Base-by-base conservation (phyloP, 129 eudicot species). In the Arctium minus region DNA sequence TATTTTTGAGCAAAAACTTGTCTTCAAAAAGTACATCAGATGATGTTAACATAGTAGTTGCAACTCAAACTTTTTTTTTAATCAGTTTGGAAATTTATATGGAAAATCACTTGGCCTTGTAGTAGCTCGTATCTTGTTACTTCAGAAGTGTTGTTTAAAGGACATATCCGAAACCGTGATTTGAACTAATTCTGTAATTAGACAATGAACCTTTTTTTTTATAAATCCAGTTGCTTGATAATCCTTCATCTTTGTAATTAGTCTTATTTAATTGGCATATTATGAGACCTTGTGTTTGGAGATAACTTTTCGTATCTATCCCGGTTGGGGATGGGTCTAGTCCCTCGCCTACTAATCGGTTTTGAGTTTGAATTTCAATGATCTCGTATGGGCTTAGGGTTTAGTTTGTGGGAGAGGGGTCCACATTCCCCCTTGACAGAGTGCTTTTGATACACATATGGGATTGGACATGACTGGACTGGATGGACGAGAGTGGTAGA, bases 1-100 rank as follows among this genome's bases (percentile, higher is more conserved):
- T 79, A 83, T 62, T 33, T 71, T 74, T 84, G 46, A 73, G 84
- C 83, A 74, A 74, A 83, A 65, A 73, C 79, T 60, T 84, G 86
- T 82, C 48, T 17, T 69, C 71, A n/a, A 33, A 39, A 84, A 73
- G 32, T 81, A 74, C 70, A 65, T 84, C 70, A 74, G 67, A 79
- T 78, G 83, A 39, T 78, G 79, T 79, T 73, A 73, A 74, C 75
- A 68, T 84, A 84, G 60, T 84, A 79, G 84, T 64, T 73, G 65
- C 79, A 12, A 79, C 70, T 72, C 79, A 62, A 73, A n/a, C 70
- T 65, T 29, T 65, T 37, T 37, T 22, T 35, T 48, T 4, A 72
- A 72, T 79, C 15, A 18, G 71, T 84, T 79, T 44, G 46, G 76
- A 65, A 44, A 35, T 65, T 79, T 84, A 64, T 84, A 84, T 78